phyloP scores from a whole-genome alignment of 192 early-diverging fungal species.

The Umbelopsis sp. region DNA sequence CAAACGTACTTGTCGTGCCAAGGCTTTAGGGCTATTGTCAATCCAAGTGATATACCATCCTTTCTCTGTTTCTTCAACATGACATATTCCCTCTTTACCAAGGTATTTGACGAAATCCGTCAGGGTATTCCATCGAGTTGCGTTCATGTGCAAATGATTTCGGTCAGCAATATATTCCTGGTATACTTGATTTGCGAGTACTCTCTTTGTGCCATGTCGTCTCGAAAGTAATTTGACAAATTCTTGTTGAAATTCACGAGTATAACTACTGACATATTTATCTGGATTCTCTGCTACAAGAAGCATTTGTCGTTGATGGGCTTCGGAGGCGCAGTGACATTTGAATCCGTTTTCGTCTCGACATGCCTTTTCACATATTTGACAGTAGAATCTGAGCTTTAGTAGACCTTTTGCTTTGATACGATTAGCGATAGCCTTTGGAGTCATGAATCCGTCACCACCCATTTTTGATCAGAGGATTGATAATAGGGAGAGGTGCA shows the following conservation, averaged over 20 bases:
- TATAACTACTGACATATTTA: conserved; percentile 75
- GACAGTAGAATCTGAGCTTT: conserved; percentile 90
- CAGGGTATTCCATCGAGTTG: conserved; percentile 90
- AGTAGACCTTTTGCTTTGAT: conserved; percentile 92
- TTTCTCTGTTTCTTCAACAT: conserved; percentile 88
- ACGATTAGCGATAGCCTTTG: conserved; percentile 88
- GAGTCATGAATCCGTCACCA: conserved; percentile 73
- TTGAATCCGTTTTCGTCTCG: conserved; percentile 97
- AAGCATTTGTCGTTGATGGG: conserved; percentile 89
- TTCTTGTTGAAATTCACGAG: conserved; percentile 78
- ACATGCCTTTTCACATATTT: conserved; percentile 89
- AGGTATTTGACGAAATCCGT: conserved; percentile 87
- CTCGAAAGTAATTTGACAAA: conserved; percentile 85
- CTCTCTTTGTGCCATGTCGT: conserved; percentile 79
- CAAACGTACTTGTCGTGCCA: conserved; percentile 68
- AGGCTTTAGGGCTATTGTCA: conserved; percentile 85
- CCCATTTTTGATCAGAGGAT: conserved; percentile 48
- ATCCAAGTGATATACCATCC: conserved; percentile 93
- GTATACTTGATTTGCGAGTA: conserved; percentile 94
- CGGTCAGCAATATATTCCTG: conserved; percentile 94
- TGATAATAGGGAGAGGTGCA: too few relatives aligned
- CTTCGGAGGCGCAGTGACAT: conserved; percentile 87
- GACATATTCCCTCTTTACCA: conserved; percentile 79
- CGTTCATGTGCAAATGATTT: conserved; percentile 95
- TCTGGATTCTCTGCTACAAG: conserved; percentile 82